Conservation (phyloP, 768 basidiomycete species). For the Boletus rufocinnamomeus region DNA sequence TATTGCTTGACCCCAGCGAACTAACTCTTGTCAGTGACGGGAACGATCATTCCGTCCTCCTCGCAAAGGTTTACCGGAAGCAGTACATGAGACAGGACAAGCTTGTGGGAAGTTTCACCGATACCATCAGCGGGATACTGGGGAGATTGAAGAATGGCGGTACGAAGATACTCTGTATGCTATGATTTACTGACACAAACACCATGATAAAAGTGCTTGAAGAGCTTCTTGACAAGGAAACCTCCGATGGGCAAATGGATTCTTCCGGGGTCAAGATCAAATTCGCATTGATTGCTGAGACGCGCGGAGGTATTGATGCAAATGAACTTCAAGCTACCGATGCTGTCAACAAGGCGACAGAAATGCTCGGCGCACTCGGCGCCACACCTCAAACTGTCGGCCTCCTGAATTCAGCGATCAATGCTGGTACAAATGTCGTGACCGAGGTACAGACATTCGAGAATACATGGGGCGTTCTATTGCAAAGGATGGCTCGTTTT, state of each 20-base stretch:
- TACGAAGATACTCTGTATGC: background rate
- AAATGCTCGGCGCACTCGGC: background rate
- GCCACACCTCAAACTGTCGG: background rate
- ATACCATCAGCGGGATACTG: constrained; percentile 15
- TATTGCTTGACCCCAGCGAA: background rate
- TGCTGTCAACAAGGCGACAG: constrained; percentile 8
- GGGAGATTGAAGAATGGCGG: constrained; percentile 16
- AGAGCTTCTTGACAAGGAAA: constrained; percentile 5
- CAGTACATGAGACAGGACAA: constrained; percentile 4
- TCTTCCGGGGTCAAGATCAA: constrained; percentile 14
- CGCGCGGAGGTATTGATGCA: background rate
- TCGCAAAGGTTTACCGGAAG: constrained; percentile 18
- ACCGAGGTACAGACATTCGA: constrained; percentile 18
- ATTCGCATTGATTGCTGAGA: constrained; percentile 11
- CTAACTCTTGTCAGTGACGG: constrained; percentile 18
- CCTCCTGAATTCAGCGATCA: background rate
- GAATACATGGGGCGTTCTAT: constrained; percentile 18
- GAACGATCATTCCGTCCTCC: constrained; percentile 11
- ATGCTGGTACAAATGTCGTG: background rate
- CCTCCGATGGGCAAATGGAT: background rate
- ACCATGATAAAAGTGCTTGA: constrained; percentile 15
- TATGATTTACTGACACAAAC: background rate
- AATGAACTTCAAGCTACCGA: constrained; percentile 20
- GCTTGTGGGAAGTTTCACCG: constrained; percentile 13
- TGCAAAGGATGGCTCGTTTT: constrained; percentile 16